These are phyloP conservation scores for Thermoascus crustaceus DNA, from an alignment of 2,329 filamentous ascomycete genomes.

Conservation along the genomic window DNA sequence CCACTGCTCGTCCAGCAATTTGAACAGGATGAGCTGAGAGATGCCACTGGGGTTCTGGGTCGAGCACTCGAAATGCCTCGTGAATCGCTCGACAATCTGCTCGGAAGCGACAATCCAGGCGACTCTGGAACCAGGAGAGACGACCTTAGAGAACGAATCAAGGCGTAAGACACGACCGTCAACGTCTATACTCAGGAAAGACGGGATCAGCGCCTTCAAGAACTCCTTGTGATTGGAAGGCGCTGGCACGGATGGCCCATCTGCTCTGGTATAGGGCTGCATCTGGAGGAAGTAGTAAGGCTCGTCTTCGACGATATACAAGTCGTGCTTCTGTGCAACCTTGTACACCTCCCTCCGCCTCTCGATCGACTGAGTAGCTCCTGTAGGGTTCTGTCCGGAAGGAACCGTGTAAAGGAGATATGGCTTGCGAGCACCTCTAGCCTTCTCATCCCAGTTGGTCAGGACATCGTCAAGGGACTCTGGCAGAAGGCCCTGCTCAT, in stretches of 20 bases:
- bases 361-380: constrained; percentile 64
- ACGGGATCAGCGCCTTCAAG: constrained; percentile 62
- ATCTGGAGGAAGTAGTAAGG: constrained; percentile 90
- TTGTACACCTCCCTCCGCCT: constrained; percentile 66
- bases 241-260: constrained; percentile 44
- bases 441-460: constrained; percentile 54
- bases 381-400: constrained; percentile 85
- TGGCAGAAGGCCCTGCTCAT: constrained; percentile 57
- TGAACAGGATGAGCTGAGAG: constrained; percentile 75
- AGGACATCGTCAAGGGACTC: constrained; percentile 55
- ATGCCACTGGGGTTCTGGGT: constrained; percentile 82
- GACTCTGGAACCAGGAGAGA: constrained; percentile 70
- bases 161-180: constrained; percentile 85
- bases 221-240: constrained; percentile 63
- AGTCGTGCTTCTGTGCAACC: constrained; percentile 72
- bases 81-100: constrained; percentile 74
- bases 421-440: constrained; percentile 54
- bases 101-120: constrained; percentile 87
- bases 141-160: constrained; percentile 89
- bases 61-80: constrained; percentile 72
- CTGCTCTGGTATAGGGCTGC: constrained; percentile 58
- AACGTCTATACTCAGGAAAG: constrained; percentile 68
- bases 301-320: constrained; percentile 85
- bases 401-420: constrained; percentile 63
- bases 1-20: constrained; percentile 89